These are phyloP conservation scores for Phlebopus sp. DNA, from an alignment of 1,284 basidiomycete species.

Conservation along the genomic window DNA sequence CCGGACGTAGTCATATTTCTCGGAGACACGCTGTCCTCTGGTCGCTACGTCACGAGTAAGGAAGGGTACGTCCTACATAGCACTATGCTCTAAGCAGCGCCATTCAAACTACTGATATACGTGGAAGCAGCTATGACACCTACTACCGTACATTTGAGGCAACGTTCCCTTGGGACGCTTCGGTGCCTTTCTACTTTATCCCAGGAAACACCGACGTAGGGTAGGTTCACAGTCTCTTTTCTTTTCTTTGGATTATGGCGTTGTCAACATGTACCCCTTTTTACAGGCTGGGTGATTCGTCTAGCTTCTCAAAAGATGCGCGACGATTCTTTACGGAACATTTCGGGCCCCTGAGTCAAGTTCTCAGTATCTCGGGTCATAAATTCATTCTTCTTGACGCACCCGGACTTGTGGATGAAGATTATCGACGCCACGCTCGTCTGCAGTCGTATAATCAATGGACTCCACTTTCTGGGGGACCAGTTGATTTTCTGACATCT, in stretches of 20 bases:
- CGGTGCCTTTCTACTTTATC: constrained; percentile 61
- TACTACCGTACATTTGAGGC: constrained; percentile 67
- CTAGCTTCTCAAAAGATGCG: constrained; percentile 57
- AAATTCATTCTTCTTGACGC: constrained; percentile 75
- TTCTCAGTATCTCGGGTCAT: constrained; percentile 61
- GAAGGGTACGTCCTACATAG: constrained; percentile 55
- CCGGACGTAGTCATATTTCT: constrained; percentile 80
- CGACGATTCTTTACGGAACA: constrained; percentile 61
- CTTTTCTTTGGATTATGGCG: neutral
- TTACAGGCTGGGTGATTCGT: constrained; percentile 55
- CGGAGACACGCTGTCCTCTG: constrained; percentile 88
- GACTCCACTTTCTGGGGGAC: constrained; percentile 54
- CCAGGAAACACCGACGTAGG: constrained; percentile 90
- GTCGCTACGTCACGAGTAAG: constrained; percentile 61
- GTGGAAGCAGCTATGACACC: constrained; percentile 53
- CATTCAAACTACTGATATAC: neutral
- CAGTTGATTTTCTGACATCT: constrained; percentile 66
- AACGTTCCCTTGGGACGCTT: constrained; percentile 54
- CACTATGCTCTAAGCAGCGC: too few species aligned
- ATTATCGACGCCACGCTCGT: constrained; percentile 55
- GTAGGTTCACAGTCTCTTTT: constrained; percentile 34
- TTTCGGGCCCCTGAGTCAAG: constrained; percentile 63
- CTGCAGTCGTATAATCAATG: constrained; percentile 52
- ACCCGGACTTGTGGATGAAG: constrained; percentile 78
- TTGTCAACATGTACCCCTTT: neutral